Conservation (phyloP, 129 eudicot genomes). For the Smallanthus sonchifolius region DNA sequence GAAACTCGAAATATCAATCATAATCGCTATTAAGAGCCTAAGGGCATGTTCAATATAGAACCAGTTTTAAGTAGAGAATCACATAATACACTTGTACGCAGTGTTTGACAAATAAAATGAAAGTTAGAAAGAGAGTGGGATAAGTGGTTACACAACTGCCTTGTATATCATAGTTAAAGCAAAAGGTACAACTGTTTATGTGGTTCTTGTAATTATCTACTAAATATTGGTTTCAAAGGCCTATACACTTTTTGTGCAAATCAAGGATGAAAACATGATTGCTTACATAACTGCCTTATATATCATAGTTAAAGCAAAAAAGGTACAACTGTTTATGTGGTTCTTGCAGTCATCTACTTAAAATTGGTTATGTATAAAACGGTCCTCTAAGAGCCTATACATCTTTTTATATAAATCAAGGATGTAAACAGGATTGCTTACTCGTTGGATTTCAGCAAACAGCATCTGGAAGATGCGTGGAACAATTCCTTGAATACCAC, state of each 20-base stretch:
- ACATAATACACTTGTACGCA: background rate
- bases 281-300: no score
- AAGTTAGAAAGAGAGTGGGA: no score
- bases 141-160: background rate
- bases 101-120: no score
- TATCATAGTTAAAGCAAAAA: no score
- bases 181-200: background rate
- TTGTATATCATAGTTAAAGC: background rate
- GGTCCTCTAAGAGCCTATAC: background rate
- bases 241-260: background rate
- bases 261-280: slow-evolving; percentile 8
- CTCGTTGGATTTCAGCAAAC: slow-evolving; percentile 77
- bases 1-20: slow-evolving; percentile 3
- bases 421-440: slow-evolving; percentile 28
- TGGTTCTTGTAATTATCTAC: background rate
- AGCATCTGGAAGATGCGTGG: slow-evolving; percentile 86
- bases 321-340: no score
- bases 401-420: background rate
- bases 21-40: no score
- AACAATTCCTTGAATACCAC: slow-evolving; percentile 72
- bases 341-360: background rate
- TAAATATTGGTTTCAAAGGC: background rate
- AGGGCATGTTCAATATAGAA: no score
- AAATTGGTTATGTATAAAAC: no score
- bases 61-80: background rate